A percentile compares a stretch with the other conserved stretches of the same genome.
Conservation (phyloP, 768 basidiomycete genomes). For the Lyophyllum decastes region DNA sequence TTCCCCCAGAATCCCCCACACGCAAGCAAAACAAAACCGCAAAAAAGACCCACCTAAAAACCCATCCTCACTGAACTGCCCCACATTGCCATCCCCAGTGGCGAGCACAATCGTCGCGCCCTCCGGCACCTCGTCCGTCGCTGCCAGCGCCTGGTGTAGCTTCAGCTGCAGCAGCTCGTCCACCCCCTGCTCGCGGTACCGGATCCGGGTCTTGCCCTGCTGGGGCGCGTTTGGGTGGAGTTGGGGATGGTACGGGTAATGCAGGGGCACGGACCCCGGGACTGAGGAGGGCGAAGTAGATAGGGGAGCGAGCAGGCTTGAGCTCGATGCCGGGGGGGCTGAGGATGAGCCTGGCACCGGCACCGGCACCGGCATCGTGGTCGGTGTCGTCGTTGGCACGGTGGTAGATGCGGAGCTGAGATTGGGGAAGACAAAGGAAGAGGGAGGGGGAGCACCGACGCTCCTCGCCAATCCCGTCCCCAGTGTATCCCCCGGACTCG, state of each 20-base stretch:
- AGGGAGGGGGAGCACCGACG: too few relatives aligned
- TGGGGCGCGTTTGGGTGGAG: not conserved
- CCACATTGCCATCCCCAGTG: slow-evolving; percentile 91
- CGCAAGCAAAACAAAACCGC: not conserved
- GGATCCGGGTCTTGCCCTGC: slow-evolving; percentile 33
- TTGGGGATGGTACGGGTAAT: not conserved
- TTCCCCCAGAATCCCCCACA: not conserved
- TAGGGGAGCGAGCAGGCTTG: too few relatives aligned
- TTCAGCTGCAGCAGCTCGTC: slow-evolving; percentile 95
- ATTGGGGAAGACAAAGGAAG: too few relatives aligned
- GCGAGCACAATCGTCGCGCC: slow-evolving; percentile 86
- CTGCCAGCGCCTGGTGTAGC: slow-evolving; percentile 82
- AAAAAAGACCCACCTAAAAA: slow-evolving; percentile 57
- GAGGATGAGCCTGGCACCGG: too few relatives aligned
- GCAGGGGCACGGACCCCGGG: too few relatives aligned
- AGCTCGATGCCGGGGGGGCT: too few relatives aligned
- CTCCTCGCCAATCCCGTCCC: not conserved
- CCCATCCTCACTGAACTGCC: slow-evolving; percentile 91
- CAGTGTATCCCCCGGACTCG: too few relatives aligned
- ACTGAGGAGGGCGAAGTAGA: too few relatives aligned
- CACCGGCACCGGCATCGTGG: too few relatives aligned
- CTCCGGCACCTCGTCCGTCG: slow-evolving; percentile 62
- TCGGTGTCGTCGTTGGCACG: too few relatives aligned
- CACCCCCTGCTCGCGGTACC: slow-evolving; percentile 90
- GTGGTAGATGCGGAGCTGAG: not conserved